A percentile compares a stretch with the other conserved stretches of the same genome.
phyloP scores from a whole-genome alignment of 2,329 filamentous ascomycete species.

The Aspergillus sergii region DNA sequence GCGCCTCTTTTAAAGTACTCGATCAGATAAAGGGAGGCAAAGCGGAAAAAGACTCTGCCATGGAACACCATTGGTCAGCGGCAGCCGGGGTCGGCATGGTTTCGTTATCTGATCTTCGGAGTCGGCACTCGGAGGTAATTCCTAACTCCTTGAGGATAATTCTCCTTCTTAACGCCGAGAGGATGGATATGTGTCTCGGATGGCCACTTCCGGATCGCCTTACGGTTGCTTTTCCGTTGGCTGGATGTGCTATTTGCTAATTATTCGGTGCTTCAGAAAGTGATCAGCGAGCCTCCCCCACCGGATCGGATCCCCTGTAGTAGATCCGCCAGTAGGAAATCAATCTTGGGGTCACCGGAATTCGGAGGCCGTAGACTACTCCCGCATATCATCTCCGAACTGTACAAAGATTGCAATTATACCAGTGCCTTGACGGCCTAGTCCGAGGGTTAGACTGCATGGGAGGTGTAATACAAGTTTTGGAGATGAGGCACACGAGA shows the following conservation, averaged over 20 bases:
- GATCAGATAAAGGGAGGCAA: not conserved
- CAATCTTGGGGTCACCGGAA: no score
- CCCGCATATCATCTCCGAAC: not conserved
- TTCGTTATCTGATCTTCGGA: not conserved
- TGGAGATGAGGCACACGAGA: not conserved
- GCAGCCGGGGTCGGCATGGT: not conserved
- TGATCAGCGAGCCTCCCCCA: no score
- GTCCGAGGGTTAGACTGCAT: no score
- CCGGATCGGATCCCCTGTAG: no score
- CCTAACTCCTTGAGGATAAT: not conserved
- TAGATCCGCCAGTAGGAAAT: no score
- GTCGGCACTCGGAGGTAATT: not conserved
- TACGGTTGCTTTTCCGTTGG: not conserved
- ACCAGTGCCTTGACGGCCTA: not conserved
- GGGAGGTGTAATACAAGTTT: no score
- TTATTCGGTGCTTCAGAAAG: not conserved
- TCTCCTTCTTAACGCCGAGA: not conserved
- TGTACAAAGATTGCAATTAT: not conserved
- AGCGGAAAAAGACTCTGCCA: conserved; percentile 4
- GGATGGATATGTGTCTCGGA: not conserved
- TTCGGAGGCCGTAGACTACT: no score
- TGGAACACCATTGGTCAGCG: not conserved
- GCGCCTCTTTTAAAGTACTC: not conserved
- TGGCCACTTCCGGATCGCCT: not conserved
- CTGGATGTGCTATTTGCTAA: not conserved